A percentile compares a stretch with the other conserved stretches of the same genome.
Conservation (phyloP, 352 stramenopile species). For the Phytophthora ramorum region DNA sequence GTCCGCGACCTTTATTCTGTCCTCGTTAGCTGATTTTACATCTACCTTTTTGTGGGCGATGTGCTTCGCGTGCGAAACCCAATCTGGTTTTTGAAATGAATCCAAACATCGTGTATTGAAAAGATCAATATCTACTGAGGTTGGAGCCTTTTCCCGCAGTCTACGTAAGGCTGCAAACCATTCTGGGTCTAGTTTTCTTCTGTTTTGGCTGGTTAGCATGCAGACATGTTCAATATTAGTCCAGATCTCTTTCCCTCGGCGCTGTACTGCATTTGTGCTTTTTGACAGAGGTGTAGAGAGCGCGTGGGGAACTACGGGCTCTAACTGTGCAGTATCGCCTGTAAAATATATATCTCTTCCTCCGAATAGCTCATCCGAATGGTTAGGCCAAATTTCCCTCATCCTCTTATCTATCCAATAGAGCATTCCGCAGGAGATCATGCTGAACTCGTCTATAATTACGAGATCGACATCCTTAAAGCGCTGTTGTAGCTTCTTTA, state of each 20-base stretch:
- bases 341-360: conserved; percentile 14
- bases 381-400: conserved; percentile 13
- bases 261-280: neutral
- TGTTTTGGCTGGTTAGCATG: conserved; percentile 1
- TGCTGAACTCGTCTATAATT: conserved; percentile 11
- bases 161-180: conserved; percentile 2
- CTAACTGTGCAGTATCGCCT: conserved; percentile 4
- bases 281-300: conserved; percentile 2
- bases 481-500: neutral
- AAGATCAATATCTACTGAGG: neutral
- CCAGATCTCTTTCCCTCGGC: conserved; percentile 1
- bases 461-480: conserved; percentile 11
- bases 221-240: neutral
- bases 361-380: neutral
- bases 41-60: conserved; percentile 5
- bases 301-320: conserved; percentile 2
- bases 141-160: neutral
- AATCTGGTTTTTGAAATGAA: neutral
- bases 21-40: neutral
- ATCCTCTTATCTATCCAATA: conserved; percentile 13
- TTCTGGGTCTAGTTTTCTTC: neutral
- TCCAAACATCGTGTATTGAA: neutral
- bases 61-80: neutral
- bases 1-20: neutral
- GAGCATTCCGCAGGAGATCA: conserved; percentile 4